Conservation (phyloP, 495 filamentous ascomycete species). For the Cairneyella variabilis region DNA sequence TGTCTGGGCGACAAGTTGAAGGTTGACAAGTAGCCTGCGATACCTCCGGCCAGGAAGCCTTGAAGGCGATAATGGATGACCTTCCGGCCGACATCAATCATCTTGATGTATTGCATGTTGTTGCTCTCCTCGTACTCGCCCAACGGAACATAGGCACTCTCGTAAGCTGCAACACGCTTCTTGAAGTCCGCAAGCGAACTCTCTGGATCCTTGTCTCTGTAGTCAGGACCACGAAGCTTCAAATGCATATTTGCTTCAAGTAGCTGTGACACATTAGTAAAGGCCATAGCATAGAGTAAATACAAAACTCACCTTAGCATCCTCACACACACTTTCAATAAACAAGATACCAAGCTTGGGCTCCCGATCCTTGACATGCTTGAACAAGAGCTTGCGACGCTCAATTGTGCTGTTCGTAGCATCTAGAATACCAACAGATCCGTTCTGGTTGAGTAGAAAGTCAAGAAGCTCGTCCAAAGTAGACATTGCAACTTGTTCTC, state of each 20-base stretch:
- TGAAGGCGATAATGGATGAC: conserved; percentile 83
- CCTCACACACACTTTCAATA: conserved; percentile 88
- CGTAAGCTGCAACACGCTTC: conserved; percentile 86
- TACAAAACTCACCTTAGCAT: conserved; percentile 51
- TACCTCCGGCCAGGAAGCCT: conserved; percentile 86
- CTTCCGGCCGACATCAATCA: conserved; percentile 97
- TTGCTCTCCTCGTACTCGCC: conserved; percentile 88
- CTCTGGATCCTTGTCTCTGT: conserved; percentile 84
- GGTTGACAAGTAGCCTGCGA: conserved; percentile 88
- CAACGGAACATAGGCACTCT: conserved; percentile 86
- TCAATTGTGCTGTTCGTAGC: conserved; percentile 93
- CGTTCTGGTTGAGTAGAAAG: conserved; percentile 75
- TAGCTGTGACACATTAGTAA: conserved; percentile 38
- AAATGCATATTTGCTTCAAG: conserved; percentile 96
- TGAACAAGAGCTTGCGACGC: conserved; percentile 76
- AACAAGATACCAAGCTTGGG: conserved; percentile 88
- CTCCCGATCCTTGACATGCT: conserved; percentile 76
- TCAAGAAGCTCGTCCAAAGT: conserved; percentile 89
- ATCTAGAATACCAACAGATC: conserved; percentile 96
- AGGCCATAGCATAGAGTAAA: not conserved
- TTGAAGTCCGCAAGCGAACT: conserved; percentile 87
- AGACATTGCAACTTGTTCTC: conserved; percentile 88
- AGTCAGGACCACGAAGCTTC: conserved; percentile 96
- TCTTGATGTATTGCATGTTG: conserved; percentile 87
- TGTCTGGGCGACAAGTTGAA: conserved; percentile 94